A percentile compares a stretch with the other conserved stretches of the same genome.
Conservation (phyloP, 352 stramenopile genomes). For the Blastocystis sp. region DNA sequence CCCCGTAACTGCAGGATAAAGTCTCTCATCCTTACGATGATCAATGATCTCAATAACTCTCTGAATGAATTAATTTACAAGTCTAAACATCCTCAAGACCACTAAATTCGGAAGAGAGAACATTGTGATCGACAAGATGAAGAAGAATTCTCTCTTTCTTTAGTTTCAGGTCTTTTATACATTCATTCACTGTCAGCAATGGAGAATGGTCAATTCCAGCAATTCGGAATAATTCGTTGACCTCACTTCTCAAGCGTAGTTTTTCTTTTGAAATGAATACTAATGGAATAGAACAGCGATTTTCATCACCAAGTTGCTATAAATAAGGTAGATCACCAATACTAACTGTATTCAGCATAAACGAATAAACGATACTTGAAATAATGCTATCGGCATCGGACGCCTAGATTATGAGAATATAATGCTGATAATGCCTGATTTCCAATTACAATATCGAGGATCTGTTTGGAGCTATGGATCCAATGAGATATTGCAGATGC, state of each 20-base stretch:
- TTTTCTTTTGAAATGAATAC: background rate
- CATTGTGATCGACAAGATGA: constrained; percentile 51
- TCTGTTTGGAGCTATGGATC: background rate
- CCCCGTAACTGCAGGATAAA: background rate
- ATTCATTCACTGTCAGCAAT: background rate
- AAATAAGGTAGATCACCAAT: background rate
- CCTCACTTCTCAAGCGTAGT: background rate
- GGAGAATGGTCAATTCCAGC: background rate
- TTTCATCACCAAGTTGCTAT: background rate
- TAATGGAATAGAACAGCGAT: background rate
- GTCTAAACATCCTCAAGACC: background rate
- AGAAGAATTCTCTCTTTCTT: constrained; percentile 2
- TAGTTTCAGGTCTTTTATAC: background rate
- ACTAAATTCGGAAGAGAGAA: background rate
- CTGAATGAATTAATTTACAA: background rate
- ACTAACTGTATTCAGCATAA: background rate
- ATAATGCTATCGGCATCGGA: constrained; percentile 8
- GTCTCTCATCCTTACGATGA: constrained; percentile 38
- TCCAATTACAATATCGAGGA: constrained; percentile 52
- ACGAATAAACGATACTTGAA: constrained; percentile 44
- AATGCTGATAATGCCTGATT: background rate
- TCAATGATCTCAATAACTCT: constrained; percentile 11
- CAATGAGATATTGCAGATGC: background rate
- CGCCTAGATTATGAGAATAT: background rate
- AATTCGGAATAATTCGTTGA: background rate